Evolutionary conservation across 2,329 filamentous ascomycete species (phyloP).

Genomic region (Arthrobotrys megalospora): DNA sequence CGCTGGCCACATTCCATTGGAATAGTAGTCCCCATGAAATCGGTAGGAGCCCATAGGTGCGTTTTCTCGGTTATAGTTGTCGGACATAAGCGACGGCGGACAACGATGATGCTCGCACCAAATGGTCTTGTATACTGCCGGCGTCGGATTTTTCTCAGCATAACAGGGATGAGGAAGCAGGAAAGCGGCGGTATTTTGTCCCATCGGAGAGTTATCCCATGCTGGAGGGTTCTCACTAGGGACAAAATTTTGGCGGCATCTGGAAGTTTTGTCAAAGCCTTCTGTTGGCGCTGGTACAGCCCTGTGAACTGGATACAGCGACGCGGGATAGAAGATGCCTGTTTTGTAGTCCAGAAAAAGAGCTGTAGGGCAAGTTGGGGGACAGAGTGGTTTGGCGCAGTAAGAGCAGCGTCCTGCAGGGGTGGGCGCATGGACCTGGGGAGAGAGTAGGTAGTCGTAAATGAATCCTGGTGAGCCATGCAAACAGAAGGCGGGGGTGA

Average conservation of each 20-base stretch:
- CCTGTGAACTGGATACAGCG: constrained; percentile 12
- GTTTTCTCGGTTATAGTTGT: neutral
- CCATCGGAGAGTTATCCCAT: too few species aligned
- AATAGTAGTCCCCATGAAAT: constrained; percentile 1
- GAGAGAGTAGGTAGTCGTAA: neutral
- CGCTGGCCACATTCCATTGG: neutral
- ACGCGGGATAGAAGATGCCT: constrained; percentile 34
- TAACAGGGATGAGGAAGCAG: too few species aligned
- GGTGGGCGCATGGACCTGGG: neutral
- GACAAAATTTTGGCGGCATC: neutral
- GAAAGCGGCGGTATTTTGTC: too few species aligned
- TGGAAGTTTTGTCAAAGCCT: neutral
- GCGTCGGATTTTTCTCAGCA: neutral
- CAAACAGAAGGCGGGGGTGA: too few species aligned
- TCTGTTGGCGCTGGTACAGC: constrained; percentile 4
- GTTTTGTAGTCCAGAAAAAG: constrained; percentile 39
- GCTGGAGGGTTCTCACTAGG: neutral
- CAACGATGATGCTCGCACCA: constrained; percentile 47
- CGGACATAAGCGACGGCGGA: neutral
- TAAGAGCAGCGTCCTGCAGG: constrained; percentile 1
- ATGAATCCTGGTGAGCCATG: neutral
- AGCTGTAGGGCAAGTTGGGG: constrained; percentile 26
- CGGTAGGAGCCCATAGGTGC: neutral
- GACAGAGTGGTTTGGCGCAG: constrained; percentile 10
- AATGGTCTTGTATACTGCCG: constrained; percentile 11